Conservation (phyloP, 495 filamentous ascomycete species). For the Friedmanniomyces endolithicus region DNA sequence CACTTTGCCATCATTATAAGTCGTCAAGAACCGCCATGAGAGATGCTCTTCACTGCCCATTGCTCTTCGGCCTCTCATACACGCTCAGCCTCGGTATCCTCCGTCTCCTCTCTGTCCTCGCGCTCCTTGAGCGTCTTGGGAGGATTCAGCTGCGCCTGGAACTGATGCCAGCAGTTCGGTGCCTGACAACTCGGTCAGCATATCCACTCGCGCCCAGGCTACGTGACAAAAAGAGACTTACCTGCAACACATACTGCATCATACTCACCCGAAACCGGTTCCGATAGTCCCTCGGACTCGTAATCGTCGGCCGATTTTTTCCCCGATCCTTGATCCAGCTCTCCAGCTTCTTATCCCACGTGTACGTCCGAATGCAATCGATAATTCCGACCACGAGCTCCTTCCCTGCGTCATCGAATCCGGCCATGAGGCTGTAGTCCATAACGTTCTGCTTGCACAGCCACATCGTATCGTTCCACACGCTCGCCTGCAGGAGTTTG, state of each 20-base stretch:
- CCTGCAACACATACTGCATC: conserved; percentile 68
- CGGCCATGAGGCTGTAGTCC: conserved; percentile 98
- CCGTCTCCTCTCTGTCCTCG: conserved; percentile 1
- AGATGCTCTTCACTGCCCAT: neutral
- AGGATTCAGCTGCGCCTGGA: conserved; percentile 33
- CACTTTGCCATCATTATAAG: neutral
- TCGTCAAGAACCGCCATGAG: neutral
- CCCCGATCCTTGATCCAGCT: conserved; percentile 97
- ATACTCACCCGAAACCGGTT: conserved; percentile 92
- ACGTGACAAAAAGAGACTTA: too few species aligned
- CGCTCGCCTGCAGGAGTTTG: conserved; percentile 65
- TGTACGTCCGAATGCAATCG: conserved; percentile 96
- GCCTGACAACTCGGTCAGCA: conserved; percentile 31
- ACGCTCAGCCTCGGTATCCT: conserved; percentile 10
- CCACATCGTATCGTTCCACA: conserved; percentile 96
- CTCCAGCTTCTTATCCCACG: conserved; percentile 98
- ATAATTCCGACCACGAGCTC: conserved; percentile 97
- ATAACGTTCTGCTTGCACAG: conserved; percentile 87
- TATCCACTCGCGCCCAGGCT: neutral
- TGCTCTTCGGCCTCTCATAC: neutral
- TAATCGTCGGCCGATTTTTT: conserved; percentile 86
- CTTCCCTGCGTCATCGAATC: conserved; percentile 76
- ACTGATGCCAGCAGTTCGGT: conserved; percentile 67
- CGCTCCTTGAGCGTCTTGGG: conserved; percentile 16
- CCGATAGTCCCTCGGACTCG: conserved; percentile 95